phyloP scores from a whole-genome alignment of 2,329 filamentous ascomycete genomes.

The Neopestalotiopsis rosae region DNA sequence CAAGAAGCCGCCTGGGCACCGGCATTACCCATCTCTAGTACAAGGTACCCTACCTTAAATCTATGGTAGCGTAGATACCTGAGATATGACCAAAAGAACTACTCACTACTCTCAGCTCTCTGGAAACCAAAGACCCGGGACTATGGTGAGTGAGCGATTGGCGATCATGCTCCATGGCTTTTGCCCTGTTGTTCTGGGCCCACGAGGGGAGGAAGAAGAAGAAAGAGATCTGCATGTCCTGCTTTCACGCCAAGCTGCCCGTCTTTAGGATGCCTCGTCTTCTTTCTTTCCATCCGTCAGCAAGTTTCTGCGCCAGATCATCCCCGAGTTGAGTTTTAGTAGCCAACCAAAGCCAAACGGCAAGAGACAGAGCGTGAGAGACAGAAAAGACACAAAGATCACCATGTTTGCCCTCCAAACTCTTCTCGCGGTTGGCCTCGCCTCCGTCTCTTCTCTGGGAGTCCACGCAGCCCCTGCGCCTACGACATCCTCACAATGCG shows the following conservation, averaged over 20 bases:
- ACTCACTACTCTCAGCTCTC: no score
- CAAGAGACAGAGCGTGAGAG: not conserved
- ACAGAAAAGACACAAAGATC: not conserved
- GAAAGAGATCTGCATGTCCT: not conserved
- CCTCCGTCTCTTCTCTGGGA: not conserved
- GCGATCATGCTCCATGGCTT: not conserved
- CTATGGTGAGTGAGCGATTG: not conserved
- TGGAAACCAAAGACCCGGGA: not conserved
- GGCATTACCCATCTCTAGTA: constrained; percentile 1
- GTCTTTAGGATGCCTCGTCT: not conserved
- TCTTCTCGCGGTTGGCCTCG: not conserved
- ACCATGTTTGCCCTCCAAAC: not conserved
- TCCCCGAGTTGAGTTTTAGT: no score
- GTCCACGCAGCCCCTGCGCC: not conserved
- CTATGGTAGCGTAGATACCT: not conserved
- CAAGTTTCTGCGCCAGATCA: no score
- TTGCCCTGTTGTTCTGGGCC: not conserved
- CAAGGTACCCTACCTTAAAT: not conserved
- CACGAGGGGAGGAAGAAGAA: not conserved
- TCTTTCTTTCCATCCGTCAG: not conserved
- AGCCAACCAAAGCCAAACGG: no score
- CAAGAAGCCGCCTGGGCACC: not conserved
- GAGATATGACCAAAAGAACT: no score
- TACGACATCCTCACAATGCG: not conserved
- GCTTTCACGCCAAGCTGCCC: not conserved